Base-by-base conservation (phyloP, 352 stramenopile species). In the Pythium grandisporangium region DNA sequence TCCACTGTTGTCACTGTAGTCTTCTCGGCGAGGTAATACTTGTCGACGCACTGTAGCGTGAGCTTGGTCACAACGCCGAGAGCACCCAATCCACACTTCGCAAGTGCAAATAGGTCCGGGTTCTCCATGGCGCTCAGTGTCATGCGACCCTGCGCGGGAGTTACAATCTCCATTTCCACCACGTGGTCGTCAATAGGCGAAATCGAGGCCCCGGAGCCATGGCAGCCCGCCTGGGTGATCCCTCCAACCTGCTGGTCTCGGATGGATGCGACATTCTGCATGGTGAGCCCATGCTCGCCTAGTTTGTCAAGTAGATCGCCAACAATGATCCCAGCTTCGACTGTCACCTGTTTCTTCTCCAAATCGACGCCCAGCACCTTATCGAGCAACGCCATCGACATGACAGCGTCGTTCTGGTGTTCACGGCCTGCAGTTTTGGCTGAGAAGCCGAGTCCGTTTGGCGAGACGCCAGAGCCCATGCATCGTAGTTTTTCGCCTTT, bases 191-290 rank as follows among this genome's bases (percentile, higher is more conserved):
- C 96, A 41, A 98, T 96, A 0, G 96, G 95, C 29, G 95, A 87
- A 44, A 99, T 95, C 2, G 46, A 60, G 2, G 82, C 88, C 14
- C 96, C 96, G 17, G 95, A 98, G 30, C 96, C 96, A 62, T 99
- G 96, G n/a, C 84, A 95, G 11, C 82, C 84, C 48, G 82, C 92
- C 59, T 98, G 93, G 14, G 92, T 89, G 53, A 98, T 98, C 2
- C 96, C 96, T 24, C 93, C 96, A 26, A 99, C 84, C 53, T 98
- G 95, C 56, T 99, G 96, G 60, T 98, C 91, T 26, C 90, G 93
- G 61, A 99, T 99, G 4, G 88, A 98, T 21, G 96, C 95, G n/a
- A 99, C 85, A 50, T 99, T 99, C 37, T 97, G 86, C 58, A 99
- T 91, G 21, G 96, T 99, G 45, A 99, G 64, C 32, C 84, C 80